These are phyloP conservation scores for Saturnispora diversa DNA, from an alignment of 805 yeast species.

Conservation along the genomic window DNA sequence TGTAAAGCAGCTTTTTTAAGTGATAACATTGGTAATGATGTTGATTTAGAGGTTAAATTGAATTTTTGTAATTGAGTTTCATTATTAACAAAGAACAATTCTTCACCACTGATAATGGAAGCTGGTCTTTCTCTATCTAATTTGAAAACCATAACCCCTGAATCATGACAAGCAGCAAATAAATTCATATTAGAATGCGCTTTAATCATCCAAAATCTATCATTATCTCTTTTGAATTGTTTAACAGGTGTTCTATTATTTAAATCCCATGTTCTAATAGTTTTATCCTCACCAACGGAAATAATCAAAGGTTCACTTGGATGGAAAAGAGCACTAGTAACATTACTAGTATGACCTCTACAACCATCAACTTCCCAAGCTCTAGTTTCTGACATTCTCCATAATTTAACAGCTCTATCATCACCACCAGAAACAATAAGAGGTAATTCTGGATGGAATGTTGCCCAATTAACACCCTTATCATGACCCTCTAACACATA, in stretches of 20 bases:
- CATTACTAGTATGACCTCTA: constrained; percentile 94
- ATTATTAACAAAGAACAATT: constrained; percentile 64
- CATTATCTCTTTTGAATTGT: constrained; percentile 88
- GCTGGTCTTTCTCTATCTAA: constrained; percentile 97
- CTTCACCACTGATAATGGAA: constrained; percentile 37
- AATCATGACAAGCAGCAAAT: constrained; percentile 94
- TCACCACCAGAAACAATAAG: constrained; percentile 93
- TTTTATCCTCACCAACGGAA: constrained; percentile 93
- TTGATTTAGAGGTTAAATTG: constrained; percentile 56
- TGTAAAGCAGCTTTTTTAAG: constrained; percentile 77
- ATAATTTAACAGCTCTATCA: constrained; percentile 87
- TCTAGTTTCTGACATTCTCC: constrained; percentile 96
- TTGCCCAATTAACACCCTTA: constrained; percentile 97
- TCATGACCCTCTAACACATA: constrained; percentile 97
- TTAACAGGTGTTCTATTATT: constrained; percentile 89
- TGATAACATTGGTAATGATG: constrained; percentile 71
- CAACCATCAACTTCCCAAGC: constrained; percentile 99
- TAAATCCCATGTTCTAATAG: constrained; percentile 94
- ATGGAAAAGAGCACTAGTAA: constrained; percentile 82
- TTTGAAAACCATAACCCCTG: constrained; percentile 97
- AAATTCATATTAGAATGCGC: constrained; percentile 86
- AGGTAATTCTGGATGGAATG: constrained; percentile 95
- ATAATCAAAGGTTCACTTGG: constrained; percentile 87
- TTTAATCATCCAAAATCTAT: constrained; percentile 88
- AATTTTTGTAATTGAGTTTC: constrained; percentile 82